phyloP scores from a whole-genome alignment of 2,329 filamentous ascomycete genomes.

The Calonectria multiphialidica region DNA sequence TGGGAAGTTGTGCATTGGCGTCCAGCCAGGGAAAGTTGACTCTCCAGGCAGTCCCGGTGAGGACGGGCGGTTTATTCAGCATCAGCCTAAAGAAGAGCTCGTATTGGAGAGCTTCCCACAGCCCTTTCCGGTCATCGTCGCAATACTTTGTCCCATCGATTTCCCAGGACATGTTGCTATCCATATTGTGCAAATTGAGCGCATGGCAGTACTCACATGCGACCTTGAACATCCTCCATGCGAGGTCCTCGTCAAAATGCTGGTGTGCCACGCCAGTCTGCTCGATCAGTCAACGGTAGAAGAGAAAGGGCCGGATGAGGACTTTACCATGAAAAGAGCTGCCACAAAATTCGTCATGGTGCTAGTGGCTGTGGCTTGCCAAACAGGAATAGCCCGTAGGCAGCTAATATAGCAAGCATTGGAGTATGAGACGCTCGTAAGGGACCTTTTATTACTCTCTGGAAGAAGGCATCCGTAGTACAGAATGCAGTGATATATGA shows the following conservation, averaged over 20 bases:
- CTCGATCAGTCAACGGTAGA: not conserved
- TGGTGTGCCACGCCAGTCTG: conserved; percentile 1
- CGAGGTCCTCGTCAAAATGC: conserved; percentile 2
- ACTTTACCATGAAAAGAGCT: not conserved
- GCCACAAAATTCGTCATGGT: not conserved
- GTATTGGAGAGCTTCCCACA: not conserved
- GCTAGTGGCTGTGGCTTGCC: not conserved
- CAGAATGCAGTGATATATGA: not conserved
- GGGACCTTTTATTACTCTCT: not conserved
- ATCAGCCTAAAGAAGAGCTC: not conserved
- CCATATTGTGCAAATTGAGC: conserved; percentile 1
- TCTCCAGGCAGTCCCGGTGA: not conserved
- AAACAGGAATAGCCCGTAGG: not conserved
- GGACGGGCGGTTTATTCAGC: not conserved
- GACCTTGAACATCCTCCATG: conserved; percentile 6
- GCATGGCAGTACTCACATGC: conserved; percentile 7
- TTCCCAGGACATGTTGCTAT: not conserved
- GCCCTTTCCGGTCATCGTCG: not conserved
- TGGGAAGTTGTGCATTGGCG: not conserved
- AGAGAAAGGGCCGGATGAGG: not conserved
- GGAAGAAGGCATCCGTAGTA: not conserved
- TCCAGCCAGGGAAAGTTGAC: not conserved
- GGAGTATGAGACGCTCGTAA: not conserved
- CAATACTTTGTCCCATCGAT: not conserved
- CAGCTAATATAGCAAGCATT: not conserved